Evolutionary conservation across 192 early-diverging fungal species (phyloP), one percentile per base, ranked within the genome.

Genomic region (Diversispora epigaea): DNA sequence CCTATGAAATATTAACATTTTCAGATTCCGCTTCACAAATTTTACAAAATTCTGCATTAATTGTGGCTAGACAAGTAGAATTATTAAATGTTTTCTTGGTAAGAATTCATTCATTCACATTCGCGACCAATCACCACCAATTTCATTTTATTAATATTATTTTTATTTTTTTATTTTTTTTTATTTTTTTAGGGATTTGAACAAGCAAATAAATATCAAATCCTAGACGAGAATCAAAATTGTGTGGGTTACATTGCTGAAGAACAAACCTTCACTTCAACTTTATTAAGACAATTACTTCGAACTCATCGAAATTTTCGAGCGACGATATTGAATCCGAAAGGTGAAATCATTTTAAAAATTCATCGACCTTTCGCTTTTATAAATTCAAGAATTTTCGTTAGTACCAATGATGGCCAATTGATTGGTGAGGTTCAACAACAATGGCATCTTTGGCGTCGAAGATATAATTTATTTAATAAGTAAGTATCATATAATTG

Each of bases 201-300:
- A 77, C 92, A 96, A 76, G 94, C 92, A 11, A 96, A 96, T 85
- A 89, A 89, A 66, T 94, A 96, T 74, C 84, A 91, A 11, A 88
- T 96, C 66, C 86, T 90, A 67, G 89, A 91, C 77, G 80, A 87
- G 0, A 46, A 79, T 19, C 91, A 91, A 44, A 81, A 81, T 39
- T 75, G 86, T n/a, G 87, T 93, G 12, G 94, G 94, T 19, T 93
- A 87, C 65, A 93, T 97, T 83, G 89, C 87, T 4, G 95, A 97
- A 77, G 89, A 91, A 15, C 78, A 79, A 0, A 81, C 86, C 0
- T 80, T 93, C n/a, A 66, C 83, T 3, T 84, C 85, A 25, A 81
- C 84, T 4, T 80, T 97, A 25, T 77, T 84, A 11, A 84, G 94
- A 12, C 93, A 97, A 75, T 50, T 94, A 0, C 78, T 94, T 55